Conservation (phyloP, 192 early-diverging fungal species). For the Chytriomyces sp. region DNA sequence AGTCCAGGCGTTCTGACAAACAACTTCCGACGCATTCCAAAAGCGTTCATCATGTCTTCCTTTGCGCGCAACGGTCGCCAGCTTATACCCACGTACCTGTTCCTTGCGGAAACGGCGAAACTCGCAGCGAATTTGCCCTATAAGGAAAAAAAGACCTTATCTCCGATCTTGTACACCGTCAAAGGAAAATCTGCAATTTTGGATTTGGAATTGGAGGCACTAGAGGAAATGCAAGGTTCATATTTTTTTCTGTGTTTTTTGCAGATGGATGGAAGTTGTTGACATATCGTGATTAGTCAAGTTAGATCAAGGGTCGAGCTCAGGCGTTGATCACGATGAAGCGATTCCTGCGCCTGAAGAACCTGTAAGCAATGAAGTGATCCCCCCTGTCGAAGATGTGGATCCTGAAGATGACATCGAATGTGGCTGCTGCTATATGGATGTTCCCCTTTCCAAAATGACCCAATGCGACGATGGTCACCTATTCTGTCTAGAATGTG, state of each 20-base stretch:
- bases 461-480: constrained; percentile 64
- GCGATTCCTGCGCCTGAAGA: too few relatives aligned
- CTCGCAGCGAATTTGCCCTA: not conserved
- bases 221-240: constrained; percentile 2
- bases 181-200: not conserved
- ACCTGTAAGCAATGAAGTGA: not conserved
- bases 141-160: not conserved
- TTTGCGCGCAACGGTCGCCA: constrained; percentile 14
- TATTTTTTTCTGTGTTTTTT: not conserved
- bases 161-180: not conserved
- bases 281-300: not conserved
- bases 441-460: constrained; percentile 40
- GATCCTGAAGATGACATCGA: constrained; percentile 36
- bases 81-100: constrained; percentile 17
- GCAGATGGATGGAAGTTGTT: not conserved
- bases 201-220: constrained; percentile 9
- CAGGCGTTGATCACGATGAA: not conserved
- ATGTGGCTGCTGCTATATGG: constrained; percentile 60
- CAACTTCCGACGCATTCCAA: constrained; percentile 22
- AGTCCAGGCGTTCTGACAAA: constrained; percentile 2
- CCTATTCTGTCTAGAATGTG: constrained; percentile 60
- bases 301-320: not conserved
- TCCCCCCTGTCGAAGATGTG: not conserved
- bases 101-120: not conserved
- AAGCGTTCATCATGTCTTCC: not conserved